Percentiles rank a stretch among this genome's conserved stretches.
Conservation (phyloP, 1,284 basidiomycete species). For the Rhodotorula sp. region DNA sequence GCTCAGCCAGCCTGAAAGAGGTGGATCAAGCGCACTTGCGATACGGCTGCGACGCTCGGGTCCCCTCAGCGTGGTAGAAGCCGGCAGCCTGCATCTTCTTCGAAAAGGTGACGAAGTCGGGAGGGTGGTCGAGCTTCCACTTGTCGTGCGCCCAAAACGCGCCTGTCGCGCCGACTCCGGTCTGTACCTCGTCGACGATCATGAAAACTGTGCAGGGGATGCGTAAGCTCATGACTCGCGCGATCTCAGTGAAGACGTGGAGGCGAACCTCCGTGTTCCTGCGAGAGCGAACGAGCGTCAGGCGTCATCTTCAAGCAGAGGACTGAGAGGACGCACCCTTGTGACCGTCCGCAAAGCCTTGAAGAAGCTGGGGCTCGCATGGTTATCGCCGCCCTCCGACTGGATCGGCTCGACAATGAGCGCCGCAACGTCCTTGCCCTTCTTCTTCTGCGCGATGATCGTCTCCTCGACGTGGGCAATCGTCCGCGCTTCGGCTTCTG, state of each 20-base stretch:
- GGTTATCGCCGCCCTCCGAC: conserved; percentile 59
- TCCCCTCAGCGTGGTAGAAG: conserved; percentile 56
- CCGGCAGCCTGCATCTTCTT: conserved; percentile 55
- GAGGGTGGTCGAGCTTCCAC: conserved; percentile 53
- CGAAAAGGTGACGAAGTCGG: conserved; percentile 52
- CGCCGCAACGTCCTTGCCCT: conserved; percentile 54
- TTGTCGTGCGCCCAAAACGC: conserved; percentile 59
- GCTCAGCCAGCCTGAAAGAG: background rate
- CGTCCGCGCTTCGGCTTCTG: conserved; percentile 49
- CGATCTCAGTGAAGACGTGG: accelerated
- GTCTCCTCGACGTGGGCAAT: conserved; percentile 49
- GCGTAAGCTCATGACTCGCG: background rate
- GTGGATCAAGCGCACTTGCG: conserved; percentile 48
- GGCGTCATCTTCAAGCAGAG: background rate
- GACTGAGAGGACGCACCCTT: conserved; percentile 31
- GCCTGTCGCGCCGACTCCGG: conserved; percentile 57
- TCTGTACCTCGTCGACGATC: conserved; percentile 57
- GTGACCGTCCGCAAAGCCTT: conserved; percentile 53
- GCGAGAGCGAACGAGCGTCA: background rate
- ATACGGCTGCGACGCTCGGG: conserved; percentile 54
- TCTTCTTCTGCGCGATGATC: conserved; percentile 49
- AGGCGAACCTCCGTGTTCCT: conserved; percentile 48
- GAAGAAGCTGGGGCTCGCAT: conserved; percentile 57
- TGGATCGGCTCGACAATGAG: conserved; percentile 59
- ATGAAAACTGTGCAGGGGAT: conserved; percentile 49